Conservation (phyloP, 192 early-diverging fungal species). For the Backusella sp. region DNA sequence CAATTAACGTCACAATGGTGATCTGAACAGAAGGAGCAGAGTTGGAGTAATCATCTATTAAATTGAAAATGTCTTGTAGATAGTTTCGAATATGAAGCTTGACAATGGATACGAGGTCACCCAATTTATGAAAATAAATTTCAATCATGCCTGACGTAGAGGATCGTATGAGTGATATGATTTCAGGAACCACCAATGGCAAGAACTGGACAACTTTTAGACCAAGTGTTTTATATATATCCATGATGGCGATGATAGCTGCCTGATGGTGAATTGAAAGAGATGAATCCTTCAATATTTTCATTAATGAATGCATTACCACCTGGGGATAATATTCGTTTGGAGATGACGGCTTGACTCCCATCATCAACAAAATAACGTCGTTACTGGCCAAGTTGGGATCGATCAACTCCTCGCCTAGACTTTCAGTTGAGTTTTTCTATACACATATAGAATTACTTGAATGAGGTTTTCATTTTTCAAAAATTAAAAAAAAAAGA, state of each 20-base stretch:
- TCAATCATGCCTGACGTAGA: conserved; percentile 77
- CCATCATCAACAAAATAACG: conserved; percentile 54
- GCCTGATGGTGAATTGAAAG: conserved; percentile 79
- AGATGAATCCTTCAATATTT: conserved; percentile 81
- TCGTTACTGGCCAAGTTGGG: conserved; percentile 52
- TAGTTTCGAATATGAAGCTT: conserved; percentile 87
- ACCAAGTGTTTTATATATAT: conserved; percentile 88
- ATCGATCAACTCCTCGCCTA: conserved; percentile 49
- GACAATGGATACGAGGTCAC: conserved; percentile 78
- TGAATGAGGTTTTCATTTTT: conserved; percentile 2
- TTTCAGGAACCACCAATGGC: conserved; percentile 88
- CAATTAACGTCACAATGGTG: conserved; percentile 80
- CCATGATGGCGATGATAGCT: conserved; percentile 88
- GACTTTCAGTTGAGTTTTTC: conserved; percentile 46
- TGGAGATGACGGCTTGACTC: conserved; percentile 72
- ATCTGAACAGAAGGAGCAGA: conserved; percentile 67
- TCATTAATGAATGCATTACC: conserved; percentile 82
- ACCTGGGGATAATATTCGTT: conserved; percentile 92
- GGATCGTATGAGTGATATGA: conserved; percentile 79
- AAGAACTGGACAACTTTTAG: conserved; percentile 87
- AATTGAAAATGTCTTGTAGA: conserved; percentile 73
- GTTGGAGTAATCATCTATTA: conserved; percentile 79
- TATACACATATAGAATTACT: not conserved
- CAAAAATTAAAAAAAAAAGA: not conserved
- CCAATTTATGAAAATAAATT: conserved; percentile 90